A percentile compares a stretch with the other conserved stretches of the same genome.
phyloP scores from a whole-genome alignment of 2,329 filamentous ascomycete species.

The Phyllosticta citribraziliensis region DNA sequence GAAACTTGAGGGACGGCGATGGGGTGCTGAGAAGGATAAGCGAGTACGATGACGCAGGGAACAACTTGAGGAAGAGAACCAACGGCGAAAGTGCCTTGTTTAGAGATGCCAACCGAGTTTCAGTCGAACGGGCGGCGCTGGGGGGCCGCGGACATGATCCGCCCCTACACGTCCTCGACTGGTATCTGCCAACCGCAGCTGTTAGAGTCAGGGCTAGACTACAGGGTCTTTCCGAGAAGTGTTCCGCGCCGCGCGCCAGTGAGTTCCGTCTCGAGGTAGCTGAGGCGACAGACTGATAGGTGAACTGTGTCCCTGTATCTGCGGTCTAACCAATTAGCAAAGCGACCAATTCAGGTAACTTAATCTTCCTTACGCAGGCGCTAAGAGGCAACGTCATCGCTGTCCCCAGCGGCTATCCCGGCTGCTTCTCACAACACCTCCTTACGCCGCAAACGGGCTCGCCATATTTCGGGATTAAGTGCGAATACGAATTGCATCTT shows the following conservation, averaged over 20 bases:
- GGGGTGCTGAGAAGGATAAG: neutral
- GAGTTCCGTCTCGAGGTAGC: neutral
- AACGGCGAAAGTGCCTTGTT: neutral
- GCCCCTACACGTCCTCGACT: neutral
- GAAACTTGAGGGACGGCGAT: neutral
- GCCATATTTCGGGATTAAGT: neutral
- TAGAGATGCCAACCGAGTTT: neutral
- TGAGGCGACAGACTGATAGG: neutral
- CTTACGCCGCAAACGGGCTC: neutral
- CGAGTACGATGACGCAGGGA: neutral
- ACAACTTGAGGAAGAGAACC: neutral
- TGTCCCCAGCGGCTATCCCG: neutral
- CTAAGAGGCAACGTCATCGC: neutral
- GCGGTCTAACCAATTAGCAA: neutral
- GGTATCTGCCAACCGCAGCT: neutral
- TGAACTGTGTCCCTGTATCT: neutral
- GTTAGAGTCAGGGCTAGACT: too few relatives aligned
- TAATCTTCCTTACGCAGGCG: neutral
- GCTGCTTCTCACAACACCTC: neutral
- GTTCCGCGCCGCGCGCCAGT: neutral
- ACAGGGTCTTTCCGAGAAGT: neutral
- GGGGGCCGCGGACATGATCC: neutral
- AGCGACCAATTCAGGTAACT: neutral
- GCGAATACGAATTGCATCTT: neutral
- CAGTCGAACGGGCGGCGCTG: neutral